Evolutionary conservation across 208 protist genomes (phyloP).

Genomic region (Crithidia bombi): DNA sequence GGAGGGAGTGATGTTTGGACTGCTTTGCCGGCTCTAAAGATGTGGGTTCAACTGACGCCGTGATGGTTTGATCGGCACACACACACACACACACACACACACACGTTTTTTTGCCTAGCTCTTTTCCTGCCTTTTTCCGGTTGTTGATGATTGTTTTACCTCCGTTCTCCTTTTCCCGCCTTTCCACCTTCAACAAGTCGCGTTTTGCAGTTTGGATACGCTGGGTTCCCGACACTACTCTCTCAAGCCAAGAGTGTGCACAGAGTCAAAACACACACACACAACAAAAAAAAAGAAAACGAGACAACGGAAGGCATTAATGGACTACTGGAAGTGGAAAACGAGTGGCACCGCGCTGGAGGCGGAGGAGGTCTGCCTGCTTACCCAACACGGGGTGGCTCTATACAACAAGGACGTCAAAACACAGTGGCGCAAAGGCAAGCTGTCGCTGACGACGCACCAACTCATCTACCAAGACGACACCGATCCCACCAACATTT

Average conservation of each 20-base stretch:
- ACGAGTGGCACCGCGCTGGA: conserved; percentile 31
- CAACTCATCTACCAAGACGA: conserved; percentile 64
- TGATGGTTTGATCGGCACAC: too few relatives aligned
- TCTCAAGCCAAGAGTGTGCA: too few relatives aligned
- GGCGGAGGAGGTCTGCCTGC: conserved; percentile 61
- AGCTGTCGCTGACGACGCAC: conserved; percentile 68
- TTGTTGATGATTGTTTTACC: too few relatives aligned
- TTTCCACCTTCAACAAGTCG: background rate
- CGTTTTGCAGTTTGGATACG: too few relatives aligned
- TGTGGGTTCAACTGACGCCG: too few relatives aligned
- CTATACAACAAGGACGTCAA: conserved; percentile 63
- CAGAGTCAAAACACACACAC: conserved; percentile 3
- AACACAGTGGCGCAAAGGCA: conserved; percentile 64
- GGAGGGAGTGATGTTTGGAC: too few relatives aligned
- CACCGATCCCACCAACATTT: conserved; percentile 18
- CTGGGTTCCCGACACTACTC: too few relatives aligned
- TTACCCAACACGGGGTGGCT: conserved; percentile 42
- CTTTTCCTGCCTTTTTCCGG: too few relatives aligned
- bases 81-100: too few relatives aligned
- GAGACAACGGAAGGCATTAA: conserved; percentile 10
- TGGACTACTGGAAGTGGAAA: conserved; percentile 66
- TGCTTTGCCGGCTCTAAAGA: too few relatives aligned
- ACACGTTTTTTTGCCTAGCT: too few relatives aligned
- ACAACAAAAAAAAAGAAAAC: conserved; percentile 5
- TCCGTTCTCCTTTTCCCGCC: conserved; percentile 27